Percentiles rank a stretch among this genome's conserved stretches.
Evolutionary conservation across 2,329 filamentous ascomycete genomes (phyloP).

Genomic region (Coleophoma eucalyptorum): DNA sequence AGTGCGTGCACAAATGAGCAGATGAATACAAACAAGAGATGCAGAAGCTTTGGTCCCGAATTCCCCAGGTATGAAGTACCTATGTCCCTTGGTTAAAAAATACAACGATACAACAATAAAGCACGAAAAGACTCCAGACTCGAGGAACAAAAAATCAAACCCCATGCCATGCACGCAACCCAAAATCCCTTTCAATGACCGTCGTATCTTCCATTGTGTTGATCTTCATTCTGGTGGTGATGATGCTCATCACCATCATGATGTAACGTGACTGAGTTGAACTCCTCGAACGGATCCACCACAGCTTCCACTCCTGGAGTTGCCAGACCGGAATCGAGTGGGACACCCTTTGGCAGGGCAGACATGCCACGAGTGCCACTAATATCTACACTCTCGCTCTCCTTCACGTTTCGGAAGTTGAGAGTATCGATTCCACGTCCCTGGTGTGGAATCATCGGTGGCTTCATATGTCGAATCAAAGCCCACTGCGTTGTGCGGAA

Average conservation of each 20-base stretch:
- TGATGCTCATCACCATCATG: slow-evolving; percentile 79
- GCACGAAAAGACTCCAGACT: too few relatives aligned
- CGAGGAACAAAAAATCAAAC: too few relatives aligned
- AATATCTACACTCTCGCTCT: slow-evolving; percentile 91
- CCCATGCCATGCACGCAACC: too few relatives aligned
- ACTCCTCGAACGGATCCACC: slow-evolving; percentile 93
- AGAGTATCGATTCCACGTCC: slow-evolving; percentile 88
- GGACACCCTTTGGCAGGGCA: slow-evolving; percentile 66
- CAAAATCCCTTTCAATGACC: slow-evolving; percentile 2
- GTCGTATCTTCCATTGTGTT: slow-evolving; percentile 26
- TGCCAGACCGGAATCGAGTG: slow-evolving; percentile 77
- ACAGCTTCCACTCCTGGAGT: slow-evolving; percentile 76
- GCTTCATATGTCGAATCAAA: slow-evolving; percentile 94
- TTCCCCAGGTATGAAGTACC: too few relatives aligned
- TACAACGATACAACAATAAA: too few relatives aligned
- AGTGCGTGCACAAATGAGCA: too few relatives aligned
- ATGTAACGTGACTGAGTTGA: slow-evolving; percentile 96
- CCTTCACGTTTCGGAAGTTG: slow-evolving; percentile 98
- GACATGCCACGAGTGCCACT: slow-evolving; percentile 47
- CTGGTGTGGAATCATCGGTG: slow-evolving; percentile 90
- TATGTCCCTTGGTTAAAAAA: too few relatives aligned
- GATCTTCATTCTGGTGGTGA: slow-evolving; percentile 22
- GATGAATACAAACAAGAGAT: too few relatives aligned
- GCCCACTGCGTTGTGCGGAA: slow-evolving; percentile 97
- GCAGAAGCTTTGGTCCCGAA: too few relatives aligned